These are phyloP conservation scores for Sindora glabra DNA, from an alignment of 306 rosid genomes.

Conservation along the genomic window DNA sequence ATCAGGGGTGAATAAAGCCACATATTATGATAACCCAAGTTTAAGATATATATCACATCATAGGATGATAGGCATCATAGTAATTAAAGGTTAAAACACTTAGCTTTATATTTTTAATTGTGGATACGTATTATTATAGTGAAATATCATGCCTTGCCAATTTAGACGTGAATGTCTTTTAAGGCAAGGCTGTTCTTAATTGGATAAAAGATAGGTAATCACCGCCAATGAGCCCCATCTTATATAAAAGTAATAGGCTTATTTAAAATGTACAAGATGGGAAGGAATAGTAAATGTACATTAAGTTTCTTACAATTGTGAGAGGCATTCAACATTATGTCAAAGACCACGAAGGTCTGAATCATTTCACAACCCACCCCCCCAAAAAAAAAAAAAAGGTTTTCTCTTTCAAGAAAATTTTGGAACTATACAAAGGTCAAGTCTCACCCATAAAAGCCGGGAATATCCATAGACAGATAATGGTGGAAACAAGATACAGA, in stretches of 20 bases:
- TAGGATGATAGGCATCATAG: too few species aligned
- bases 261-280: too few species aligned
- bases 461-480: too few species aligned
- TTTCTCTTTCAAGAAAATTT: background rate
- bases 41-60: too few species aligned
- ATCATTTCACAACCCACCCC: too few species aligned
- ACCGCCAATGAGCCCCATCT: background rate
- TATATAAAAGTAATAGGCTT: background rate
- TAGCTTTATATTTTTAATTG: background rate
- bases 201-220: background rate
- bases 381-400: too few species aligned
- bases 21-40: slow-evolving; percentile 10
- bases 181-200: background rate
- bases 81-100: background rate
- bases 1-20: background rate
- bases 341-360: too few species aligned
- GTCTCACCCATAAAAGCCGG: too few species aligned
- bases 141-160: background rate
- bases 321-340: background rate
- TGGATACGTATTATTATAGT: too few species aligned
- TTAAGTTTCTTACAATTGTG: background rate
- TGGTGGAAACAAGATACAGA: too few species aligned
- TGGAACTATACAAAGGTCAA: background rate
- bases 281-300: background rate
- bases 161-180: background rate